phyloP scores from a whole-genome alignment of 2,329 filamentous ascomycete genomes.

The Trichoderma harzianum region DNA sequence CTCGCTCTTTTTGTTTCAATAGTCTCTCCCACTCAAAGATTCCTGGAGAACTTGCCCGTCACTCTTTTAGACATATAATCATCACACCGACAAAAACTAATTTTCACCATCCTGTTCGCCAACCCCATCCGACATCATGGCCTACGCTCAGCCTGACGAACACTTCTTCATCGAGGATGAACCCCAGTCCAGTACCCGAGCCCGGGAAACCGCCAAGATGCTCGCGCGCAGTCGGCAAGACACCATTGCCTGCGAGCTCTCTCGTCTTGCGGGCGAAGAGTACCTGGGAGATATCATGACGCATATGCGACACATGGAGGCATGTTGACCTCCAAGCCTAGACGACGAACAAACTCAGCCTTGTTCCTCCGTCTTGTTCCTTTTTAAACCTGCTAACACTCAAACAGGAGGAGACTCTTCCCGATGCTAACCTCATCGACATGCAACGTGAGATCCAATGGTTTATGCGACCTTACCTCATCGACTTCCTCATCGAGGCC shows the following conservation, averaged over 20 bases:
- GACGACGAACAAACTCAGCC: neutral
- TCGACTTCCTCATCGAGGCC: slow-evolving; percentile 97
- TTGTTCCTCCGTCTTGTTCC: neutral
- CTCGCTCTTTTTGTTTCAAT: slow-evolving; percentile 38
- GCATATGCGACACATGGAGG: slow-evolving; percentile 96
- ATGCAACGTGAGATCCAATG: slow-evolving; percentile 99
- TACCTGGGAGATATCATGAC: slow-evolving; percentile 92
- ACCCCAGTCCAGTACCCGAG: slow-evolving; percentile 55
- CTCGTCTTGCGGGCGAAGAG: slow-evolving; percentile 78
- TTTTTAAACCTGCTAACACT: slow-evolving; percentile 26
- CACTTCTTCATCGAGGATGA: slow-evolving; percentile 58
- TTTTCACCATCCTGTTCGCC: slow-evolving; percentile 19
- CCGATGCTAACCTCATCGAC: slow-evolving; percentile 96
- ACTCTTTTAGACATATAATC: slow-evolving; percentile 38
- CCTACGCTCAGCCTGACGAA: slow-evolving; percentile 42
- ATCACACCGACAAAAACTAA: slow-evolving; percentile 24
- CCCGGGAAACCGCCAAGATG: slow-evolving; percentile 73
- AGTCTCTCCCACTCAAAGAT: slow-evolving; percentile 44
- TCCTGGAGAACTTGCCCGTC: slow-evolving; percentile 52
- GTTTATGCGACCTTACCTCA: slow-evolving; percentile 98
- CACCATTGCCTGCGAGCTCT: slow-evolving; percentile 84
- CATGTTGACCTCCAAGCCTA: slow-evolving; percentile 33
- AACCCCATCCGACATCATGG: slow-evolving; percentile 41
- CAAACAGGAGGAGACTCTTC: slow-evolving; percentile 71
- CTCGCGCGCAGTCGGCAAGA: slow-evolving; percentile 81